A percentile compares a stretch with the other conserved stretches of the same genome.
phyloP scores from a whole-genome alignment of 2,329 filamentous ascomycete genomes.

The Fusarium liriodendri region DNA sequence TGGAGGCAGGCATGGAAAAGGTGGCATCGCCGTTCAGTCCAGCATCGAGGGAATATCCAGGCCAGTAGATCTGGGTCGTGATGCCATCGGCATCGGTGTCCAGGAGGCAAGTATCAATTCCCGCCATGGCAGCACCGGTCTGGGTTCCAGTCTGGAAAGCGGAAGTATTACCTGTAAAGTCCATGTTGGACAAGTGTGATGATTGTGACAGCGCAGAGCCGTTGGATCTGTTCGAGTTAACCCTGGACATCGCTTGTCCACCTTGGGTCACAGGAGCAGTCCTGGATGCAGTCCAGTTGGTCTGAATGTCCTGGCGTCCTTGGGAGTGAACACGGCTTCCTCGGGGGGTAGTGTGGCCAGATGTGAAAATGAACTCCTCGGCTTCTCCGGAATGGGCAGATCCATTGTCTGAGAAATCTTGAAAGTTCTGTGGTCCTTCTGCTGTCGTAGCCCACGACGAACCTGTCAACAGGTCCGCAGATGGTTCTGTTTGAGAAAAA shows the following conservation, averaged over 20 bases:
- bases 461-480: conserved; percentile 65
- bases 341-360: conserved; percentile 66
- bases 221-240: conserved; percentile 52
- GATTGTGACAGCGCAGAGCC: conserved; percentile 62
- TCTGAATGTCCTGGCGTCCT: conserved; percentile 56
- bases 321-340: conserved; percentile 57
- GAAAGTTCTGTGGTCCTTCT: conserved; percentile 72
- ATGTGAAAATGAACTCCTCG: conserved; percentile 66
- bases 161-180: conserved; percentile 63
- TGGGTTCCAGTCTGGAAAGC: conserved; percentile 56
- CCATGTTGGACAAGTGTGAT: conserved; percentile 63
- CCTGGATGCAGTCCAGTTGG: conserved; percentile 60
- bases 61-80: conserved; percentile 63
- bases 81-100: conserved; percentile 61
- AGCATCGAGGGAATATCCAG: conserved; percentile 58
- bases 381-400: conserved; percentile 62
- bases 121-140: conserved; percentile 53
- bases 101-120: conserved; percentile 64
- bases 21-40: conserved; percentile 55
- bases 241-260: conserved; percentile 54
- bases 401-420: conserved; percentile 63
- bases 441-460: conserved; percentile 66
- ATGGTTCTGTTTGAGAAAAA: conserved; percentile 70
- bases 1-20: conserved; percentile 57
- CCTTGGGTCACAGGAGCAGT: conserved; percentile 46